Evolutionary conservation across 345 rosid species (phyloP).

Genomic region (Murraya paniculata): DNA sequence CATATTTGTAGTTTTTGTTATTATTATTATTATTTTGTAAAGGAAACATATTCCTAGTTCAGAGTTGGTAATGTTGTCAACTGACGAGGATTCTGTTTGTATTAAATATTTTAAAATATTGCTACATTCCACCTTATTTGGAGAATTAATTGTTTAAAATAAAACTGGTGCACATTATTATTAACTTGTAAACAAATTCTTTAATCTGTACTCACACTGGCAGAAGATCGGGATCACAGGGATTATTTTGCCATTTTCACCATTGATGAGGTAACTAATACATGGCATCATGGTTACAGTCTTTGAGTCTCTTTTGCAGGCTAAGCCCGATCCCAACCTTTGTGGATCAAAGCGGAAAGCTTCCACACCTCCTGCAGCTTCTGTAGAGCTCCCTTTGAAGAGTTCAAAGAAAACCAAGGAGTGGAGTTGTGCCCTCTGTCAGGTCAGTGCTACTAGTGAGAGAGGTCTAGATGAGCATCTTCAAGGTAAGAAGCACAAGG

Average conservation of each 20-base stretch:
- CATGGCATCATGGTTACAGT: slow-evolving; percentile 1
- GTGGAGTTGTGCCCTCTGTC: slow-evolving; percentile 56
- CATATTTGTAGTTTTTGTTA: no score
- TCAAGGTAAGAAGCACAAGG: slow-evolving; percentile 44
- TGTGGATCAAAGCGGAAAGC: slow-evolving; percentile 44
- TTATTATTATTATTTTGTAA: no score
- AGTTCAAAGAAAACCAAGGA: slow-evolving; percentile 30
- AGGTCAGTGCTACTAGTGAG: slow-evolving; percentile 35
- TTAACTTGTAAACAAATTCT: background rate
- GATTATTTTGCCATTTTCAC: background rate
- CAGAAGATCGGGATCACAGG: background rate
- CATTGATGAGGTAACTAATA: background rate
- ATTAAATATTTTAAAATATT: background rate
- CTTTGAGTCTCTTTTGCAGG: slow-evolving; percentile 38
- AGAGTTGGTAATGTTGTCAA: background rate
- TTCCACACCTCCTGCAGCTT: slow-evolving; percentile 17
- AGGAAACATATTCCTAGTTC: background rate
- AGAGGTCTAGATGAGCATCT: slow-evolving; percentile 39
- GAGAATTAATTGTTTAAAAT: background rate
- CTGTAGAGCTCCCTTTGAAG: slow-evolving; percentile 12
- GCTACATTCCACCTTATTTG: background rate
- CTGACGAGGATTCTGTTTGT: background rate
- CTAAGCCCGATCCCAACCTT: slow-evolving; percentile 40
- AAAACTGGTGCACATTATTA: background rate
- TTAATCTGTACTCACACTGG: background rate